Base-by-base conservation (phyloP, 2,329 filamentous ascomycete genomes). In the Penicillium polonicum region DNA sequence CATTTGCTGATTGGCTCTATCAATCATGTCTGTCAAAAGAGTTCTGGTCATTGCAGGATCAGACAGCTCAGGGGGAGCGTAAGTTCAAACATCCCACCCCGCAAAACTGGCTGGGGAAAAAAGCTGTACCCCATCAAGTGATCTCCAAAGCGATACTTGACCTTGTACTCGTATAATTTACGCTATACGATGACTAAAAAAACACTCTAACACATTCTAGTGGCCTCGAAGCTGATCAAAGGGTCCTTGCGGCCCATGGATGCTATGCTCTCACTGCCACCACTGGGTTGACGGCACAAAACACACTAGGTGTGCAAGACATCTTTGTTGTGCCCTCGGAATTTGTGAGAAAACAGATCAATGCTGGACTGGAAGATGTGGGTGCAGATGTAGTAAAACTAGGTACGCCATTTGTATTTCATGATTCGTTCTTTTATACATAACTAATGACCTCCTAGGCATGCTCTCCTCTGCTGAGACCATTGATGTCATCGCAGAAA, bases 201-300 rank as follows among this genome's bases (percentile, higher is more conserved):
- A 13, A 23, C 17, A 1, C 8, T 25, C 57, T 62, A 48, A 67
- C 60, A 49, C n/a, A 42, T 57, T 53, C 13, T 68, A 96, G 92
- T 55, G 94, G 93, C 51, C 85, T 99, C 35, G 93, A 99, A 75
- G 94, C 93, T 39, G 93, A 97, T 73, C 92, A 97, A 72, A 96
- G 96, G 74, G 92, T 96, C 60, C 88, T 96, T 60, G 89, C 92
- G 44, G 91, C 90, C 19, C 92, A 97, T 83, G 88, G 89, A 59
- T 94, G 90, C 78, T 97, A 97, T 81, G 92, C 91, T 59, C 95
- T 97, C 87, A 97, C 93, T 50, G 91, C 92, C 23, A 97, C 93
- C 10, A 95, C 93, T 15, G 93, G 93, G 21, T 79, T 99, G 70
- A 99, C 94, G n/a, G 92, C 91, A 17, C 94, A 97, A 72, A 96